Base-by-base conservation (phyloP, 345 rosid genomes). In the Hypericum androsaemum region DNA sequence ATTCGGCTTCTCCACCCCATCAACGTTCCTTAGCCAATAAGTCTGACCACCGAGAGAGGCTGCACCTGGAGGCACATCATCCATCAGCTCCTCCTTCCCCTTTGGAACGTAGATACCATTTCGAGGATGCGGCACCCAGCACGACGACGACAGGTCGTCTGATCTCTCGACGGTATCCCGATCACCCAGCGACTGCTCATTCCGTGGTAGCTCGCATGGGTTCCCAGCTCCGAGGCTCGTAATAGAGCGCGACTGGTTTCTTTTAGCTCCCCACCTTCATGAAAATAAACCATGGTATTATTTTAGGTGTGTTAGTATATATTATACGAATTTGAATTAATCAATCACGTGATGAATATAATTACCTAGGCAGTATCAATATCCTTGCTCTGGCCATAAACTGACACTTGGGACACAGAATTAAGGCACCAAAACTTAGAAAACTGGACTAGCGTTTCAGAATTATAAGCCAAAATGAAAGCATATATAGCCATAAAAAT, bases 71-170 rank as follows among this genome's bases (percentile, higher is more conserved):
- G 88, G 84, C 3, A 84, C 79, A 37, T 67, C 88, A 0, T 75
- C 72, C 79, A 84, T 71, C 62, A 77, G 81, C 72, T 71, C 37
- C 50, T 84, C 88, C 2, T 77, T 80, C 13, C 94, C 86, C 50
- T 64, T 56, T 0, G 94, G 94, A 14, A 66, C 64, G 55, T 75
- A 84, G 55, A 81, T 84, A 45, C 86, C 94, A 5, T 73, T 71
- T 10, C 78, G 84, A 28, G 88, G 88, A 57, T 81, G 79, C 12
- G 94, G 94, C 28, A 73, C 60, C 94, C 94, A 81, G 12, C 43
- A 54, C 28, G 43, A 5, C 6, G 67, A 39, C 12, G 43, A 15
- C 35, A 41, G 52, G 40, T 0, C 39, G 46, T 56, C 46, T 13
- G 48, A 36, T 8, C 37, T 12, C 7, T 10, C 10, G 32, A 13